phyloP scores from a whole-genome alignment of 2,329 filamentous ascomycete genomes.

The Colletotrichum musicola region DNA sequence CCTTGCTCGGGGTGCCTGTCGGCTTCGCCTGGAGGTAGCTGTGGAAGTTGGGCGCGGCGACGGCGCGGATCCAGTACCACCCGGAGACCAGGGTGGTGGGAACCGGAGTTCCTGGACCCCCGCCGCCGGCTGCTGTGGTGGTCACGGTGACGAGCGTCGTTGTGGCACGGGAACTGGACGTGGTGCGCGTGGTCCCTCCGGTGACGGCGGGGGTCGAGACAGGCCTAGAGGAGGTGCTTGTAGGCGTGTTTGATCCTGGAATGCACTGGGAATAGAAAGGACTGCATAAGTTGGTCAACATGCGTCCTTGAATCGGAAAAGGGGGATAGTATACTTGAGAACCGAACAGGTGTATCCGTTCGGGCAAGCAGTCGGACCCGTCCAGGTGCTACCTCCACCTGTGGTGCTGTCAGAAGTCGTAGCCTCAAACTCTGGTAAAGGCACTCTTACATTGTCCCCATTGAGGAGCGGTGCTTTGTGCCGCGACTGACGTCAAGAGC shows the following conservation, averaged over 20 bases:
- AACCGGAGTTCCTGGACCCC: slow-evolving; percentile 19
- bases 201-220: slow-evolving; percentile 10
- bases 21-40: slow-evolving; percentile 65
- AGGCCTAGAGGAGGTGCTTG: slow-evolving; percentile 15
- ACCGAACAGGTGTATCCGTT: slow-evolving; percentile 37
- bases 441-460: slow-evolving; percentile 34
- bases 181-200: slow-evolving; percentile 8
- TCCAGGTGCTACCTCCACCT: slow-evolving; percentile 37
- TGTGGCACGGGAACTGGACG: slow-evolving; percentile 19
- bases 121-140: slow-evolving; percentile 24
- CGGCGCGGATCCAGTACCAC: slow-evolving; percentile 70
- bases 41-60: slow-evolving; percentile 69
- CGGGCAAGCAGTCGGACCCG: slow-evolving; percentile 25
- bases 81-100: slow-evolving; percentile 59
- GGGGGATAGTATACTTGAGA: slow-evolving; percentile 20
- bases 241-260: slow-evolving; percentile 22
- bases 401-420: neutral
- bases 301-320: neutral
- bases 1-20: slow-evolving; percentile 57
- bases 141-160: slow-evolving; percentile 27
- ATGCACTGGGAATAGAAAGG: slow-evolving; percentile 37
- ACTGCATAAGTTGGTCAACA: slow-evolving; percentile 1
- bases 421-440: neutral
- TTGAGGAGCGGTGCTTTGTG: slow-evolving; percentile 26
- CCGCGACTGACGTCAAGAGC: neutral